Conservation (phyloP, 75 land plant genomes). For the Isoetes taiwanensis region DNA sequence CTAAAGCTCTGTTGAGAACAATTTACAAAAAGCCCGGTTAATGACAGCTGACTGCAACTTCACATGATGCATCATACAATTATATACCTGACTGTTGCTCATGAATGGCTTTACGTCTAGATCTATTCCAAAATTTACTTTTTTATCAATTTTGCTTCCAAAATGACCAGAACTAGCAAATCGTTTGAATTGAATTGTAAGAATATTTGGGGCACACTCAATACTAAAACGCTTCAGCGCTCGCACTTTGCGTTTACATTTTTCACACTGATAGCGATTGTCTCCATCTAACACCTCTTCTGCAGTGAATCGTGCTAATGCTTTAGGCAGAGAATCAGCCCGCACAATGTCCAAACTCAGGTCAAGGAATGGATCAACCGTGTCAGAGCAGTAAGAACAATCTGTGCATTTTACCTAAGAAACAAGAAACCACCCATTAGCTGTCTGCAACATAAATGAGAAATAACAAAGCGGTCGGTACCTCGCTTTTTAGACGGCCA, state of each 20-base stretch:
- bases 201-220: conserved; percentile 39
- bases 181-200: conserved; percentile 62
- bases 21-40: neutral
- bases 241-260: conserved; percentile 46
- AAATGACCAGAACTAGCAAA: conserved; percentile 36
- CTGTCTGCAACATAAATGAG: neutral
- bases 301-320: conserved; percentile 47
- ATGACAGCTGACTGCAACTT: neutral
- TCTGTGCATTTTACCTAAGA: conserved; percentile 51
- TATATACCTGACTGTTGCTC: conserved; percentile 45
- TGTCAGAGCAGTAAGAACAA: conserved; percentile 45
- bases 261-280: conserved; percentile 43
- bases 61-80: neutral
- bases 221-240: conserved; percentile 47
- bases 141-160: conserved; percentile 53
- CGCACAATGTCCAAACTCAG: conserved; percentile 65
- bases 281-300: conserved; percentile 64
- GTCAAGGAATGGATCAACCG: conserved; percentile 50
- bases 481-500: conserved; percentile 74
- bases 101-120: conserved; percentile 50
- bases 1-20: conserved; percentile 23
- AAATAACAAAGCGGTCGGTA: conserved; percentile 17
- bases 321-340: conserved; percentile 56
- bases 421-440: neutral
- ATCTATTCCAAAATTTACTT: conserved; percentile 41